Percentiles rank a stretch among this genome's conserved stretches.
phyloP scores from a whole-genome alignment of 805 yeast genomes.

The Candida jianshihensis region DNA sequence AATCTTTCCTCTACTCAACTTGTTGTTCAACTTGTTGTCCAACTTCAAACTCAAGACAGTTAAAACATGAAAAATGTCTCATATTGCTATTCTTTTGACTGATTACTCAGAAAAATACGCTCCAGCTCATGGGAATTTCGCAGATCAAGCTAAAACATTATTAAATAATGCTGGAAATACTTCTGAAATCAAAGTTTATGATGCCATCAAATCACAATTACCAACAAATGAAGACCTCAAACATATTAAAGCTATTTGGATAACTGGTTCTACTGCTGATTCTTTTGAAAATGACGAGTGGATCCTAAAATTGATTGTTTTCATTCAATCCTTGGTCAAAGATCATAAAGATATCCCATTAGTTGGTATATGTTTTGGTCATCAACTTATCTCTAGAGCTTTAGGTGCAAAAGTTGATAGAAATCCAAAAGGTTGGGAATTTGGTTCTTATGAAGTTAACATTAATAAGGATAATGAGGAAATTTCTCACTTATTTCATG shows the following conservation, averaged over 20 bases:
- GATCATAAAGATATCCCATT: constrained; percentile 29
- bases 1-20: neutral
- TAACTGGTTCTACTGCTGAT: constrained; percentile 49
- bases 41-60: too few relatives aligned
- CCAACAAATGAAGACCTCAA: constrained; percentile 23
- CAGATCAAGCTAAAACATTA: constrained; percentile 36
- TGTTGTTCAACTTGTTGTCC: too few relatives aligned
- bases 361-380: constrained; percentile 82
- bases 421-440: constrained; percentile 67
- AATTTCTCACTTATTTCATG: constrained; percentile 21
- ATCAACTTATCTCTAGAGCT: constrained; percentile 66
- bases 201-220: constrained; percentile 24
- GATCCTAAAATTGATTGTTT: constrained; percentile 34
- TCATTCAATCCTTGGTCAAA: constrained; percentile 17
- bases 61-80: neutral
- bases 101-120: constrained; percentile 20
- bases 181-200: constrained; percentile 28
- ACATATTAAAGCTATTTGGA: constrained; percentile 33
- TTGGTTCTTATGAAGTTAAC: constrained; percentile 47
- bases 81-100: constrained; percentile 17
- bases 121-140: constrained; percentile 43
- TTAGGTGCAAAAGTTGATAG: constrained; percentile 53
- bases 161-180: constrained; percentile 21
- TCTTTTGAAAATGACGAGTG: constrained; percentile 36
- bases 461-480: constrained; percentile 37